Evolutionary conservation across 2,329 filamentous ascomycete genomes (phyloP), one percentile per base, ranked within the genome.

Genomic region (Curvularia sp.): DNA sequence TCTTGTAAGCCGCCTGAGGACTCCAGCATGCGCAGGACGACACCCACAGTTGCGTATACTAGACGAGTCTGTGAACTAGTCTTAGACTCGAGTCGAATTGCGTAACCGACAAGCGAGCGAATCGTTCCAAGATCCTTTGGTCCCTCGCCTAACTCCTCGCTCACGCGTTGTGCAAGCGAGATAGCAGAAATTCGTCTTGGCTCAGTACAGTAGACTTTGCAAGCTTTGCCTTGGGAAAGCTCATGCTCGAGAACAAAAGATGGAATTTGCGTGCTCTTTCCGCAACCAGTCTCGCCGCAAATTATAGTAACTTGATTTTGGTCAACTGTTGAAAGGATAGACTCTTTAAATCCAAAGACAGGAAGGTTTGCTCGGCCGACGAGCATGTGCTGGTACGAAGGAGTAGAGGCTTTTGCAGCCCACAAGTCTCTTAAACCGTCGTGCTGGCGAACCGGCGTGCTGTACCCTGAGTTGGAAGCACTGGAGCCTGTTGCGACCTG

Each of bases 21-120:
- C 76, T 99, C 95, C 13, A 99, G 83, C 94, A 99, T 98, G 27
- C 95, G 88, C 83, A 99, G 91, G n/a, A 99, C 92, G 57, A 99
- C 96, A 80, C 95, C 87, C 43, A 87, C 87, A 23, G 86, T 97
- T 52, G 95, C 95, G 77, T 93, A 99, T 5, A 98, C 87, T 25
- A 99, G 85, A 50, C 92, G 85, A 2, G 93, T 98, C 67, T 92
- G 88, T 28, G 87, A 85, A 15, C 88, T 89, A 0, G 90, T 90
- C 69, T 96, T 96, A 48, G 92, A 91, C 76, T 99, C 95, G 19
- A 99, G 81, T 18, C 95, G 87, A 67, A 99, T 97, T 1, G 95
- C 93, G 80, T 96, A 99, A 43, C 95, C 95, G 21, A 99, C 89
- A 2, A 99, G 82, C 3, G 95, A 98, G 52, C 90, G 85, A 41